Percentiles rank a stretch among this genome's conserved stretches.
Evolutionary conservation across 345 rosid species (phyloP).

Genomic region (Raphanus sativus): DNA sequence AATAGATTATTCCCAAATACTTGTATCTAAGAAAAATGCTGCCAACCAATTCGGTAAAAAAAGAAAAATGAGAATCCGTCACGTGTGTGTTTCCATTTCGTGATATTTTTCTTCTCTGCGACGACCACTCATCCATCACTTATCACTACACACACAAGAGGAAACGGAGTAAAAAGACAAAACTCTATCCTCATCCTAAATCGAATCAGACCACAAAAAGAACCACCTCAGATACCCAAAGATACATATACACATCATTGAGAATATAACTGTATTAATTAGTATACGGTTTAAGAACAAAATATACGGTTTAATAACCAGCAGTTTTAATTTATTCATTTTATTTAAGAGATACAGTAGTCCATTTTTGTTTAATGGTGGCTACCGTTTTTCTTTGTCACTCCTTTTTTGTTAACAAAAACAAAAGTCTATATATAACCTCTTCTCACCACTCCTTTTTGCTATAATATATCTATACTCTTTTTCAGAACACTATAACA

Average conservation of each 20-base stretch:
- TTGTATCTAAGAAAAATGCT: too few species aligned
- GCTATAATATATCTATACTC: background rate
- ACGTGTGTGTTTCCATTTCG: too few species aligned
- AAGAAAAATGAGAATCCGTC: too few species aligned
- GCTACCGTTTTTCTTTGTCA: background rate
- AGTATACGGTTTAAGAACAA: too few species aligned
- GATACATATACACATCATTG: background rate
- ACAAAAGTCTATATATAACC: background rate
- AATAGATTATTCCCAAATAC: too few species aligned
- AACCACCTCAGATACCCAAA: background rate
- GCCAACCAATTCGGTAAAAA: too few species aligned
- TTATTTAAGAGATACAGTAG: background rate
- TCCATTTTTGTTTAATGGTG: background rate
- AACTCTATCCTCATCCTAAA: slow-evolving; percentile 11
- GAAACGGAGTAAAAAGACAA: background rate
- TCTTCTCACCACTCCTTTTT: background rate
- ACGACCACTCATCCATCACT: too few species aligned
- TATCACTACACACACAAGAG: background rate
- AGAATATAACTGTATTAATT: background rate
- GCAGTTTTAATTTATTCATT: background rate
- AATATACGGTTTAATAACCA: too few species aligned
- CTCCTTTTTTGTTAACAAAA: background rate
- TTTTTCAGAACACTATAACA: background rate
- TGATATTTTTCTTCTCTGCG: too few species aligned
- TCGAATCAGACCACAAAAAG: slow-evolving; percentile 26